phyloP scores from a whole-genome alignment of 2,329 filamentous ascomycete species.

The Trichophyton benhamiae region DNA sequence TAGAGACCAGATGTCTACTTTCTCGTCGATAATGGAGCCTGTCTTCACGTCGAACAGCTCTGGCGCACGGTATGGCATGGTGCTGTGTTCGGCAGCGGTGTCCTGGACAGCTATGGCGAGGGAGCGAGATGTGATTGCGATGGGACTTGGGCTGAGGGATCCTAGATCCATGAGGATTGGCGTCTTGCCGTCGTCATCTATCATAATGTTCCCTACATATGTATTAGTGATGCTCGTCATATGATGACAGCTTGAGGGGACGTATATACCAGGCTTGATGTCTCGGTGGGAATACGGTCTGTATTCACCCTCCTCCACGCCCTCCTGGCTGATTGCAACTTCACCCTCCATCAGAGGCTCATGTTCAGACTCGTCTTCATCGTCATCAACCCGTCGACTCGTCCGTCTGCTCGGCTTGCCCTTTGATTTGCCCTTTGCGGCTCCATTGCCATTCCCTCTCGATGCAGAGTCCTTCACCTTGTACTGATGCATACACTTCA shows the following conservation, averaged over 20 bases:
- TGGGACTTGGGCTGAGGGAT: conserved; percentile 75
- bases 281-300: conserved; percentile 87
- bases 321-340: conserved; percentile 53
- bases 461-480: conserved; percentile 47
- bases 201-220: conserved; percentile 82
- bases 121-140: conserved; percentile 78
- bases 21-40: conserved; percentile 80
- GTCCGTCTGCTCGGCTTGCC: conserved; percentile 29
- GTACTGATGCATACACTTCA: conserved; percentile 88
- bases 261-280: conserved; percentile 74
- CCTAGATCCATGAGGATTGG: conserved; percentile 97
- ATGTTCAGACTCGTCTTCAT: conserved; percentile 63
- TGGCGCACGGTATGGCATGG: conserved; percentile 95
- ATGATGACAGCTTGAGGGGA: neutral
- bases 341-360: conserved; percentile 74
- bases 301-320: conserved; percentile 54
- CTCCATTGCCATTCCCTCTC: conserved; percentile 20
- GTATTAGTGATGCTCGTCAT: neutral
- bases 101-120: conserved; percentile 88
- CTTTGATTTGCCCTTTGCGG: conserved; percentile 21
- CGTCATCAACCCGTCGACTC: conserved; percentile 40
- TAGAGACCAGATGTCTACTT: conserved; percentile 95
- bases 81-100: conserved; percentile 86
- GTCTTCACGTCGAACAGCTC: conserved; percentile 98
- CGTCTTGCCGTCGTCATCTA: conserved; percentile 73